phyloP scores from a whole-genome alignment of 2,329 filamentous ascomycete species.

The Macrophomina tecta region DNA sequence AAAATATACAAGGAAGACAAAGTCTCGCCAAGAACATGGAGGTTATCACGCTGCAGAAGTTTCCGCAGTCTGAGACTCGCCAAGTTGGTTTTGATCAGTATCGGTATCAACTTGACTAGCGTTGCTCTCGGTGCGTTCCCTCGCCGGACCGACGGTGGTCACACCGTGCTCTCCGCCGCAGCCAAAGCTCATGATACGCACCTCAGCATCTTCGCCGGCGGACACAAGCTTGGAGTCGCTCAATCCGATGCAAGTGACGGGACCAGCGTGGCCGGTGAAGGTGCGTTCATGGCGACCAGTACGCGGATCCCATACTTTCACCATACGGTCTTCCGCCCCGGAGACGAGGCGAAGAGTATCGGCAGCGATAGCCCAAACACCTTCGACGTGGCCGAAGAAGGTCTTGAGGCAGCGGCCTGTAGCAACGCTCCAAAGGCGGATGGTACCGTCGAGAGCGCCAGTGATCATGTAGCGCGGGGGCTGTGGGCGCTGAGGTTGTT shows the following conservation, averaged over 20 bases:
- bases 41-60: not conserved
- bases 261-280: constrained; percentile 86
- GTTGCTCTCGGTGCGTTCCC: not conserved
- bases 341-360: constrained; percentile 88
- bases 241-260: constrained; percentile 90
- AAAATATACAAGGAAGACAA: constrained; percentile 20
- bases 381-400: constrained; percentile 96
- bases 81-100: not conserved
- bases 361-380: constrained; percentile 90
- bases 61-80: not conserved
- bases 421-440: constrained; percentile 88
- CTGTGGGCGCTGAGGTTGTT: constrained; percentile 72
- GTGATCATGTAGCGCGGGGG: constrained; percentile 93
- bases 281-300: constrained; percentile 92
- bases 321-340: constrained; percentile 90
- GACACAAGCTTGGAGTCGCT: constrained; percentile 90
- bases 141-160: constrained; percentile 20
- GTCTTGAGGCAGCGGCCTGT: constrained; percentile 84
- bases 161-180: constrained; percentile 23
- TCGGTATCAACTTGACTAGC: not conserved
- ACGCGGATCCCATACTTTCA: constrained; percentile 93
- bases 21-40: not conserved
- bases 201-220: constrained; percentile 91
- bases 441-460: constrained; percentile 86
- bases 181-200: constrained; percentile 64